Conservation (phyloP, 768 basidiomycete species). For the Fibroporia radiculosa region DNA sequence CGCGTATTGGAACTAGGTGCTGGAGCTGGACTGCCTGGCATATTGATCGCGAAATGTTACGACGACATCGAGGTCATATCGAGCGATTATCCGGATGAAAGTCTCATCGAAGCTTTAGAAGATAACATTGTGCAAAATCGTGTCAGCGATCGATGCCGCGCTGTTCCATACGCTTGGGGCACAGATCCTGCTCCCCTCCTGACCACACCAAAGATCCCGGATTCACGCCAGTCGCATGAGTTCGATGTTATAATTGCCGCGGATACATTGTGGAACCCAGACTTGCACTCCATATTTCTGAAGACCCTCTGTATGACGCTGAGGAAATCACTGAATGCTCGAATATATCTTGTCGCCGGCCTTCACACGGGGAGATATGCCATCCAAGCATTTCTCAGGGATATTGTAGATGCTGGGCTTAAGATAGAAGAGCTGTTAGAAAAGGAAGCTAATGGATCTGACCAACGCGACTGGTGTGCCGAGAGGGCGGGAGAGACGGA, state of each 20-base stretch:
- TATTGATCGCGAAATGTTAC: constrained; percentile 49
- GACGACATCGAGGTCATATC: constrained; percentile 35
- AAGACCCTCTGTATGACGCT: constrained; percentile 44
- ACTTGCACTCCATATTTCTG: constrained; percentile 47
- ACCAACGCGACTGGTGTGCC: constrained; percentile 44
- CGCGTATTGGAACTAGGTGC: constrained; percentile 68
- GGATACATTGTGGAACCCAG: constrained; percentile 74
- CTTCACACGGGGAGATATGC: constrained; percentile 74
- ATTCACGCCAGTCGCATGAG: constrained; percentile 12
- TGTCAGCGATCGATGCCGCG: constrained; percentile 40
- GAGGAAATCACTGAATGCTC: constrained; percentile 32
- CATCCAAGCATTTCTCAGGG: constrained; percentile 50
- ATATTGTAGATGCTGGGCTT: constrained; percentile 33
- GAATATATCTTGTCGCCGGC: constrained; percentile 62
- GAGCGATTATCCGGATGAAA: constrained; percentile 68
- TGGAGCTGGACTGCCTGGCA: constrained; percentile 67
- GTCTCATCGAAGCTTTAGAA: constrained; percentile 48
- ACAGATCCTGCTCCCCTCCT: constrained; percentile 32
- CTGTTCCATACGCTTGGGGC: constrained; percentile 61
- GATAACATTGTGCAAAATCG: constrained; percentile 49
- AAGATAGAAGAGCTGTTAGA: constrained; percentile 39
- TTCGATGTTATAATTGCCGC: constrained; percentile 68
- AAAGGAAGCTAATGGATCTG: constrained; percentile 34
- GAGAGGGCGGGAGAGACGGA: constrained; percentile 54
- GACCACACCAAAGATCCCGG: constrained; percentile 14